Base-by-base conservation (phyloP, 257 asterid species). In the Prunella vulgaris region DNA sequence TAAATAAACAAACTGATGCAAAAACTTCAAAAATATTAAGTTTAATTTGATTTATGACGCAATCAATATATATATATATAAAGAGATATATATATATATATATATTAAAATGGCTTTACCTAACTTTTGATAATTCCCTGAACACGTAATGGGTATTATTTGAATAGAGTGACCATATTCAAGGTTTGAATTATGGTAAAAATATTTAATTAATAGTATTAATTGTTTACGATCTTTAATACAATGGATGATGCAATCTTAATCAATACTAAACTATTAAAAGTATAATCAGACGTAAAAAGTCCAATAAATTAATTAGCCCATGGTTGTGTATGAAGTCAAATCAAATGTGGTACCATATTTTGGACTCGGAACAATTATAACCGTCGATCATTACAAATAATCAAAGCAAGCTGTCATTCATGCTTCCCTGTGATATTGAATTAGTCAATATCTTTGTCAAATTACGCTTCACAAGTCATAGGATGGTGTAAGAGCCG, bases 161-260 rank as follows among this genome's bases (percentile, higher is more conserved):
- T 15, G 9, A 40, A 42, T 18, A 40, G 13, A 14, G 51, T 71
- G 22, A 17, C 10, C 18, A 40, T 46, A 32, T 66, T 66, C 25
- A 66, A 66, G 44, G 17, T 59, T 48, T 7, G 35, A 60, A 59
- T 32, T 56, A 59, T 67, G 56, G 53, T 60, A 48, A 46, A 35
- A 35, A 35, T 8, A 48, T 61, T 3, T 30, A n/a, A n/a, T n/a
- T n/a, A n/a, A n/a, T n/a, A n/a, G n/a, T n/a, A n/a, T n/a, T n/a
- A n/a, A n/a, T n/a, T n/a, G n/a, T n/a, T n/a, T n/a, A n/a, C n/a
- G n/a, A n/a, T n/a, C n/a, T n/a, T n/a, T n/a, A n/a, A n/a, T n/a
- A n/a, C n/a, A n/a, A 44, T 44, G 78, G 46, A 68, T 60, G 75
- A 75, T 61, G 71, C 17, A 68, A 68, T 61, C 66, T 60, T 60